Base-by-base conservation (phyloP, 1,284 basidiomycete genomes). In the Sporisorium scitamineum region DNA sequence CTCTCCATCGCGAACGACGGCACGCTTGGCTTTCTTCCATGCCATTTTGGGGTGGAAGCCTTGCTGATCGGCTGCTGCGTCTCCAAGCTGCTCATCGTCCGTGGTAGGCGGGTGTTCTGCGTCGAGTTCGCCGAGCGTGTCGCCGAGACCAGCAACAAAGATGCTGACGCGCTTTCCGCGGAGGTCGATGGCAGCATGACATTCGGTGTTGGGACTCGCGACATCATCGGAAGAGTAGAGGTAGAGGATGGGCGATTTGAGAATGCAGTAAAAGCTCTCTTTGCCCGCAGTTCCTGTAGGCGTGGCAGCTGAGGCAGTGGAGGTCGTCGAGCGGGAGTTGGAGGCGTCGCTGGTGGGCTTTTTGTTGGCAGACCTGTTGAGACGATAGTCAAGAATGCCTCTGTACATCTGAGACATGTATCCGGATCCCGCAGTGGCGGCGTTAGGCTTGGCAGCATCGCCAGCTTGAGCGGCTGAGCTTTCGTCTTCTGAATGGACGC, bases 241-340 rank as follows among this genome's bases (percentile, higher is more conserved):
- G 58, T 83, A 84, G 37, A 84, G 80, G 39, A 84, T 78, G 41
- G 83, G 80, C 4, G 73, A 70, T 29, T 81, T 83, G 65, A 84
- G 76, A 29, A 84, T 82, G 51, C 79, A 80, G 56, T 77, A 77
- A 62, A 80, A 83, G 56, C 44, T 59, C 26, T 81, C 81, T 7
- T 63, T 62, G 16, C 71, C 78, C n/a, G 70, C 62, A 5, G 69
- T 65, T 29, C 63, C 65, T 7, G 66, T 60, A 3, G 76, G 61
- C 14, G 54, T 44, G 16, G 65, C 50, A 41, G 16, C 27, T 11
- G 74, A 31, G 2, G 53, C 50, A 7, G 59, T 18, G 13, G 67
- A 47, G 11, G 67, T 7, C 31, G 56, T 48, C n/a, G 56, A 63
- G 44, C 60, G 56, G 29, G 54, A 18, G 31, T 11, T 54, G 37